A percentile compares a stretch with the other conserved stretches of the same genome.
These are phyloP conservation scores for Paramecium tetraurelia DNA, from an alignment of 73 alveolate genomes.

Conservation along the genomic window DNA sequence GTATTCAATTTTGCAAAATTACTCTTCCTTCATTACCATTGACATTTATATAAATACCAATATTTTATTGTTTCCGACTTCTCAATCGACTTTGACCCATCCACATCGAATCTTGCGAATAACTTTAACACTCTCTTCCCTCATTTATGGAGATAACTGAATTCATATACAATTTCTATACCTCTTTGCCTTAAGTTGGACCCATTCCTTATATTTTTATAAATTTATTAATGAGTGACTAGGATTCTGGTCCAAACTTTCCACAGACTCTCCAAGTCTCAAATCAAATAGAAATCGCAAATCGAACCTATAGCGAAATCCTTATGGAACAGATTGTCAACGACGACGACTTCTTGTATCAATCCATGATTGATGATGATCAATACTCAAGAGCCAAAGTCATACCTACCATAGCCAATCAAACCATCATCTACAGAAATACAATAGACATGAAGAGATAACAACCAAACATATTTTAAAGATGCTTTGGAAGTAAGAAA, in stretches of 20 bases:
- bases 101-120: slow-evolving; percentile 48
- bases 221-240: slow-evolving; percentile 9
- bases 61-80: slow-evolving; percentile 57
- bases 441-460: neutral
- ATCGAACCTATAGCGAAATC: neutral
- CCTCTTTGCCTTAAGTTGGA: slow-evolving; percentile 44
- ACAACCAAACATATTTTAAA: neutral
- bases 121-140: slow-evolving; percentile 41
- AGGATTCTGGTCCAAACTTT: neutral
- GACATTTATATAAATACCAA: slow-evolving; percentile 30
- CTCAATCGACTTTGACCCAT: slow-evolving; percentile 61
- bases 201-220: slow-evolving; percentile 24
- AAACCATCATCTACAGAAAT: neutral
- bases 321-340: neutral
- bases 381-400: neutral
- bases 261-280: neutral
- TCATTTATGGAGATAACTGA: slow-evolving; percentile 55
- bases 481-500: neutral
- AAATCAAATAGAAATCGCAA: neutral
- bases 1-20: slow-evolving; percentile 62
- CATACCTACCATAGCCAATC: neutral
- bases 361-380: neutral
- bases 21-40: slow-evolving; percentile 37
- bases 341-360: neutral
- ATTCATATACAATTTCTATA: neutral